Conservation (phyloP, 352 stramenopile species). For the Globisporangium carolinianum region DNA sequence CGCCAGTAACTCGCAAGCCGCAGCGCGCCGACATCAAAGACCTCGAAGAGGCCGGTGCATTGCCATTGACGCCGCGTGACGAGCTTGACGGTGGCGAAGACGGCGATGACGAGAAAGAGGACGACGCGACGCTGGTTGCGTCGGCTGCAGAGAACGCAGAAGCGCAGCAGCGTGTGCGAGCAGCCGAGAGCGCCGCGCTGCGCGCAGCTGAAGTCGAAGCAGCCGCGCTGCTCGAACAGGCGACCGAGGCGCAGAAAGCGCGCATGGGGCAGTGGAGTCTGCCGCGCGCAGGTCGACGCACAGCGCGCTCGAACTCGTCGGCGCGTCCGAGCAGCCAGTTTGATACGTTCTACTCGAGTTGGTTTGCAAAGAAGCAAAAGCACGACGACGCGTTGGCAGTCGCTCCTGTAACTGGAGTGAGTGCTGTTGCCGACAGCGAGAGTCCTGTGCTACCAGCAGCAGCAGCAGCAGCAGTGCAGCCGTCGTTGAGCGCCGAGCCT, state of each 20-base stretch:
- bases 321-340: constrained; percentile 42
- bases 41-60: constrained; percentile 4
- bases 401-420: neutral
- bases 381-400: constrained; percentile 14
- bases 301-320: constrained; percentile 31
- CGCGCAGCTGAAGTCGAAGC: constrained; percentile 7
- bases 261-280: constrained; percentile 71
- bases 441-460: neutral
- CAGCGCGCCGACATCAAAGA: constrained; percentile 8
- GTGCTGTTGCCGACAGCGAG: neutral
- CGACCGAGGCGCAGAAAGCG: constrained; percentile 45
- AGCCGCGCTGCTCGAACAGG: constrained; percentile 18
- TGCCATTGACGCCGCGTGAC: constrained; percentile 12
- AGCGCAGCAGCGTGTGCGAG: neutral
- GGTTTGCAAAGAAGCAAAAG: constrained; percentile 55
- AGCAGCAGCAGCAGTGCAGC: neutral
- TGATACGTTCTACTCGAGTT: constrained; percentile 69
- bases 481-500: neutral
- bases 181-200: constrained; percentile 7
- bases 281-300: constrained; percentile 37
- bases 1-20: neutral
- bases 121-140: neutral
- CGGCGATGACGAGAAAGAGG: constrained; percentile 39
- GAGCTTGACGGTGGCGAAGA: constrained; percentile 36
- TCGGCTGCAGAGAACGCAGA: constrained; percentile 14